phyloP scores from a whole-genome alignment of 2,329 filamentous ascomycete genomes.

The Periconia digitata region DNA sequence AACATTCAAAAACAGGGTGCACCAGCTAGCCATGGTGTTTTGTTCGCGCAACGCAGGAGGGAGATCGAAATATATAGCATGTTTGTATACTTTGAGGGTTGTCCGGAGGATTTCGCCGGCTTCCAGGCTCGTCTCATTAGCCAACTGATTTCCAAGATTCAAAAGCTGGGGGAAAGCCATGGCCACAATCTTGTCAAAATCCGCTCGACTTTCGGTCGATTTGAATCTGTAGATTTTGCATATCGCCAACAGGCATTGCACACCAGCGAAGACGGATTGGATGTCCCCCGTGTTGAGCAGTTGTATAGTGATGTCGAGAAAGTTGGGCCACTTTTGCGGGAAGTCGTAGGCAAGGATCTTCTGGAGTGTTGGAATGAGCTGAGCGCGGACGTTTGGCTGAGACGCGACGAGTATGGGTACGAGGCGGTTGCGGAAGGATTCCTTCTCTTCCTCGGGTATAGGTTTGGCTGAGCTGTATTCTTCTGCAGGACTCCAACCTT shows the following conservation, averaged over 20 bases:
- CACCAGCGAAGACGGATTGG: constrained; percentile 83
- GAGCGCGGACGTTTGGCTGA: constrained; percentile 79
- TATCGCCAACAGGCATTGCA: constrained; percentile 91
- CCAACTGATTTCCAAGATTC: constrained; percentile 81
- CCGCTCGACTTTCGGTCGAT: constrained; percentile 74
- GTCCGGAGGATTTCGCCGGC: constrained; percentile 96
- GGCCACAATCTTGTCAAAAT: constrained; percentile 94
- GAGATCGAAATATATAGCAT: constrained; percentile 96
- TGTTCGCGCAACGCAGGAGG: constrained; percentile 75
- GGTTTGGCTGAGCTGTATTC: constrained; percentile 71
- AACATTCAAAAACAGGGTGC: constrained; percentile 88
- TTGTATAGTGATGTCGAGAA: constrained; percentile 89
- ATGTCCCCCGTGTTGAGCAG: constrained; percentile 85
- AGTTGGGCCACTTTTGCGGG: constrained; percentile 88
- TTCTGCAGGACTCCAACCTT: constrained; percentile 81
- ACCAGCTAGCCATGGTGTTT: constrained; percentile 89
- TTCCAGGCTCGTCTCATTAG: constrained; percentile 89
- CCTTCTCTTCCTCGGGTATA: constrained; percentile 88
- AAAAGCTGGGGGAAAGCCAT: constrained; percentile 86
- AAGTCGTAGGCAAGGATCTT: constrained; percentile 97
- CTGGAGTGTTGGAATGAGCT: constrained; percentile 91
- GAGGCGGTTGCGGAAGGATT: constrained; percentile 80
- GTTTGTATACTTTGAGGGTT: constrained; percentile 95
- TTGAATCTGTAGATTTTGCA: constrained; percentile 97
- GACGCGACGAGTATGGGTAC: constrained; percentile 85